Conservation (phyloP, 2,329 filamentous ascomycete species). For the Colletotrichum sp. region DNA sequence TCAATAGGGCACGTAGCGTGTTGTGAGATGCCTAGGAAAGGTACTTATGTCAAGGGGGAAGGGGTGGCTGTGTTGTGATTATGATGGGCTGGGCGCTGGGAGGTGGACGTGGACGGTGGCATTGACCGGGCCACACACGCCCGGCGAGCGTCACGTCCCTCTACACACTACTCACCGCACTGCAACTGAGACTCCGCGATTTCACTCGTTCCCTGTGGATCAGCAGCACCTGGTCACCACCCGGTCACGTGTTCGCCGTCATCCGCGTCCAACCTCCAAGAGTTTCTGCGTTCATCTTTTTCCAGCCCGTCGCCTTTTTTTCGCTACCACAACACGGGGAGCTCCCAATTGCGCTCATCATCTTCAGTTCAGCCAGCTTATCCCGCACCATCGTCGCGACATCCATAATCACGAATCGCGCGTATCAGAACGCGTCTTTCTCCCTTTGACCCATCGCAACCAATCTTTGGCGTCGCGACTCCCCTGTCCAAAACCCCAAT, state of each 20-base stretch:
- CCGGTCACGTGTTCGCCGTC: slow-evolving; percentile 18
- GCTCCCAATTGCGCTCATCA: slow-evolving; percentile 37
- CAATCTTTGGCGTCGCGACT: slow-evolving; percentile 21
- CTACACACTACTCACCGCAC: not conserved
- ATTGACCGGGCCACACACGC: slow-evolving; percentile 13
- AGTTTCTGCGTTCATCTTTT: slow-evolving; percentile 23
- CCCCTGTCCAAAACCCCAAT: not conserved
- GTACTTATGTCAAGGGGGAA: not conserved
- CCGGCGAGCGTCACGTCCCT: slow-evolving; percentile 1
- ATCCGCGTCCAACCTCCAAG: slow-evolving; percentile 22
- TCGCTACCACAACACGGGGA: slow-evolving; percentile 33
- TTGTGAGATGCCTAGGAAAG: not conserved
- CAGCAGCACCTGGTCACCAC: not conserved
- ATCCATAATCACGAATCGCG: slow-evolving; percentile 23
- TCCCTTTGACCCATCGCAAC: slow-evolving; percentile 9
- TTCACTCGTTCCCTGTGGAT: slow-evolving; percentile 18
- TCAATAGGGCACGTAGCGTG: not conserved
- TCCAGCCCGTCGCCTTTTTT: slow-evolving; percentile 15
- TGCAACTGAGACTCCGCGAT: slow-evolving; percentile 20
- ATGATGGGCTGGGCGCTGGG: not conserved
- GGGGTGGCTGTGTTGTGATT: slow-evolving; percentile 6
- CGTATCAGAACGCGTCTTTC: slow-evolving; percentile 31
- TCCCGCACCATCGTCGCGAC: slow-evolving; percentile 16
- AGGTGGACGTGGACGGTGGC: not conserved
- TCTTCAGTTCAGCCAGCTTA: slow-evolving; percentile 28